These are phyloP conservation scores for Cinnamomum micranthum DNA, from an alignment of 164 flowering plant species.

Conservation along the genomic window DNA sequence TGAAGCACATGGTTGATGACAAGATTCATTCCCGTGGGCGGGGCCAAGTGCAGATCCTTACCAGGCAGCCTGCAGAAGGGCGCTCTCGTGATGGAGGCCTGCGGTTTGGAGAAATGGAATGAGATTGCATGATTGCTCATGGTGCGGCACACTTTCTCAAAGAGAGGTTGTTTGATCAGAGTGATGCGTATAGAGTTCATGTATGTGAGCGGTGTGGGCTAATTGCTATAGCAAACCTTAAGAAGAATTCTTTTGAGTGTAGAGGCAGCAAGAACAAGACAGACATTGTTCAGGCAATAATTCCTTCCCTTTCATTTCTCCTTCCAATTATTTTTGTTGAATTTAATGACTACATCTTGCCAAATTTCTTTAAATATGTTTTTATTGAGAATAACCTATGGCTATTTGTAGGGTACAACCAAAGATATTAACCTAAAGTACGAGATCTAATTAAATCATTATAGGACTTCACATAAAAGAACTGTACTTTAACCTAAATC, in stretches of 20 bases:
- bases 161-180: conserved; percentile 84
- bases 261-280: conserved; percentile 95
- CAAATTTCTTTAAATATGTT: no score
- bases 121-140: conserved; percentile 95
- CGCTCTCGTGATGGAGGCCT: conserved; percentile 97
- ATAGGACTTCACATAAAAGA: no score
- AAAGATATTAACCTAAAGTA: no score
- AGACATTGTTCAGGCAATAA: conserved; percentile 83
- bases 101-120: conserved; percentile 98
- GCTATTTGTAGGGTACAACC: no score
- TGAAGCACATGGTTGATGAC: conserved; percentile 98
- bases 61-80: conserved; percentile 98
- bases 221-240: conserved; percentile 92
- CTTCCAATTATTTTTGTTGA: neutral
- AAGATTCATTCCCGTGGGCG: conserved; percentile 96
- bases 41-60: conserved; percentile 94
- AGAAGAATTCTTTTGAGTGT: conserved; percentile 91
- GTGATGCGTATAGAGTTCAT: conserved; percentile 94
- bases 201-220: conserved; percentile 89
- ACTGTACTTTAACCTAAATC: no score
- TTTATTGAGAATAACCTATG: no score
- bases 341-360: neutral
- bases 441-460: no score
- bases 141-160: conserved; percentile 92
- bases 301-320: neutral